Evolutionary conservation across 768 basidiomycete species (phyloP).

Genomic region (Boletus rubroflammeus): DNA sequence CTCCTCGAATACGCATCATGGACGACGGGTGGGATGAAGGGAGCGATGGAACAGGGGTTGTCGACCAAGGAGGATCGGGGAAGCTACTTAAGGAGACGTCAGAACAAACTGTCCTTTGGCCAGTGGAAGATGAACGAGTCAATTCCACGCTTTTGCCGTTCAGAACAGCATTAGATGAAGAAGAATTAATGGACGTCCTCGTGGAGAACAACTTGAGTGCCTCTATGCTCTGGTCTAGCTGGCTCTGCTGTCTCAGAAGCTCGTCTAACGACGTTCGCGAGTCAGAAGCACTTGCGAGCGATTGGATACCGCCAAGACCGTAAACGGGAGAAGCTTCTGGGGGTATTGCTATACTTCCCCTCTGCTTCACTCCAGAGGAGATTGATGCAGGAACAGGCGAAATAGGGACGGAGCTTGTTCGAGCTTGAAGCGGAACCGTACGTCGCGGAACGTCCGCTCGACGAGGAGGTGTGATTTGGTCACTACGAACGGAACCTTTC

Average conservation of each 20-base stretch:
- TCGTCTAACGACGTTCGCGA: slow-evolving; percentile 43
- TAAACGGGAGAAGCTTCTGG: slow-evolving; percentile 41
- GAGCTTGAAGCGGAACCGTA: slow-evolving; percentile 1
- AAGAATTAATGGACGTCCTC: slow-evolving; percentile 25
- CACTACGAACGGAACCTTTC: slow-evolving; percentile 5
- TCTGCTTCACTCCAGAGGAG: background rate
- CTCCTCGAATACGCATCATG: slow-evolving; percentile 21
- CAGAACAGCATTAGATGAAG: slow-evolving; percentile 32
- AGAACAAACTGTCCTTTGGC: slow-evolving; percentile 26
- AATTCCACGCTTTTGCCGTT: slow-evolving; percentile 6
- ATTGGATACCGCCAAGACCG: slow-evolving; percentile 38
- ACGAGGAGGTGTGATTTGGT: background rate
- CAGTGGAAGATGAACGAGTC: slow-evolving; percentile 24
- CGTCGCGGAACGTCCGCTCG: background rate
- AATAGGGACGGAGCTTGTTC: background rate
- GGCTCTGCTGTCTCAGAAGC: slow-evolving; percentile 56
- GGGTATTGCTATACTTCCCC: background rate
- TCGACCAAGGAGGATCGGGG: slow-evolving; percentile 54
- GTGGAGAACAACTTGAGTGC: slow-evolving; percentile 48
- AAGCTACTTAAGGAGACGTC: slow-evolving; percentile 74
- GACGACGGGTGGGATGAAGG: slow-evolving; percentile 13
- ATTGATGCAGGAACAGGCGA: background rate
- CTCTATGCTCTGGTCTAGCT: slow-evolving; percentile 63
- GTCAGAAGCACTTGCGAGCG: slow-evolving; percentile 5
- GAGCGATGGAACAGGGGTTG: slow-evolving; percentile 14